phyloP scores from a whole-genome alignment of 2,329 filamentous ascomycete genomes.

The Alternaria triticina region DNA sequence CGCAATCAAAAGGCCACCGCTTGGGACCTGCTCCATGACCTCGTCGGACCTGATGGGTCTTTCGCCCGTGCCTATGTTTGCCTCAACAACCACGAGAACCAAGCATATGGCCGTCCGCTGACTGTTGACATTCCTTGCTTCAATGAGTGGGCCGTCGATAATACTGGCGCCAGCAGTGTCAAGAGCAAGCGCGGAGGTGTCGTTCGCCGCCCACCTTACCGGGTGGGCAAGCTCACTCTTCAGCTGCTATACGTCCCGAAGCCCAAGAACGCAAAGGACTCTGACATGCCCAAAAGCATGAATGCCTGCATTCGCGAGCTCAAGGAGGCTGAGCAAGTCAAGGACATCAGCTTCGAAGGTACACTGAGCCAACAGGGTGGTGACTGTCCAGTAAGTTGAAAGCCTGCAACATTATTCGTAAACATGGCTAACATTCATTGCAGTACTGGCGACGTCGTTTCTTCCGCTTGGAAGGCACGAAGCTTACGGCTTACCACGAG shows the following conservation, averaged over 20 bases:
- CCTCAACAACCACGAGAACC: slow-evolving; percentile 87
- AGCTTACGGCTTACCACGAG: slow-evolving; percentile 95
- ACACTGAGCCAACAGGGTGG: slow-evolving; percentile 95
- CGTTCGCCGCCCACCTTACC: slow-evolving; percentile 87
- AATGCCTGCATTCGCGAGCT: slow-evolving; percentile 93
- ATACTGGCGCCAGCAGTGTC: slow-evolving; percentile 78
- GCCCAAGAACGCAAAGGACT: slow-evolving; percentile 83
- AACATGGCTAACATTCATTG: slow-evolving; percentile 15
- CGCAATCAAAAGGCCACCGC: slow-evolving; percentile 69
- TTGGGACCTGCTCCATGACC: slow-evolving; percentile 85
- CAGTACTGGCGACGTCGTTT: slow-evolving; percentile 98
- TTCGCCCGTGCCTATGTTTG: slow-evolving; percentile 95
- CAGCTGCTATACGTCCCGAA: slow-evolving; percentile 95
- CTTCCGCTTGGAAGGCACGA: slow-evolving; percentile 90
- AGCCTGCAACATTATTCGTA: not conserved
- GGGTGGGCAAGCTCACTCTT: slow-evolving; percentile 90
- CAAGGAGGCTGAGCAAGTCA: slow-evolving; percentile 83
- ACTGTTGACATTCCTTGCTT: slow-evolving; percentile 92
- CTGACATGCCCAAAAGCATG: slow-evolving; percentile 99
- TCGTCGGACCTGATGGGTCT: slow-evolving; percentile 90
- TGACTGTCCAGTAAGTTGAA: slow-evolving; percentile 83
- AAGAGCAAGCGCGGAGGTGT: slow-evolving; percentile 87
- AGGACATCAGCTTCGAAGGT: slow-evolving; percentile 82
- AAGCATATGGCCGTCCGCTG: slow-evolving; percentile 87
- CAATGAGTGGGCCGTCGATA: slow-evolving; percentile 97